phyloP scores from a whole-genome alignment of 768 basidiomycete species.

The Lactarius evosmus region DNA sequence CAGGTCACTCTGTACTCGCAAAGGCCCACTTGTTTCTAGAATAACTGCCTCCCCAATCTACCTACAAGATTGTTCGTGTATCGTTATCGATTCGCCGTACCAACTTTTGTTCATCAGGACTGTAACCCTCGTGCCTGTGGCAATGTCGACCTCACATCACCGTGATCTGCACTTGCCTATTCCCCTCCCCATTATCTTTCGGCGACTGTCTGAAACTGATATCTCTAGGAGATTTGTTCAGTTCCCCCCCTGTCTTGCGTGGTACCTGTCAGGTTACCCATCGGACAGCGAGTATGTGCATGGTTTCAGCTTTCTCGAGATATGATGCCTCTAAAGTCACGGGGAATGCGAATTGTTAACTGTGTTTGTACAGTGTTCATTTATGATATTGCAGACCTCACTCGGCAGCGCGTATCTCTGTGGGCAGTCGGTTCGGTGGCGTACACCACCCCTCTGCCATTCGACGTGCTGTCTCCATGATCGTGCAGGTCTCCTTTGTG shows the following conservation, averaged over 20 bases:
- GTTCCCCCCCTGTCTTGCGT: neutral
- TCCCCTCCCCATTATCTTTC: neutral
- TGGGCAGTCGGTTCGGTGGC: no score
- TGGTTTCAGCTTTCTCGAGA: no score
- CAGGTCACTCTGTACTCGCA: neutral
- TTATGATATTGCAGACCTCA: no score
- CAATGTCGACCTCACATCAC: neutral
- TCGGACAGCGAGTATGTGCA: no score
- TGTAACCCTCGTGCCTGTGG: conserved; percentile 4
- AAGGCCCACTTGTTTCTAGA: neutral
- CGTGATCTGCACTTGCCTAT: neutral
- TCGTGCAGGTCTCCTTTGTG: no score
- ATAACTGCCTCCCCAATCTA: neutral
- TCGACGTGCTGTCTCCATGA: no score
- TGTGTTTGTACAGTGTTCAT: no score
- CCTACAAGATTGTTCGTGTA: neutral
- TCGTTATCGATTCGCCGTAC: neutral
- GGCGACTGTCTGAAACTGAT: neutral
- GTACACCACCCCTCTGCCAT: no score
- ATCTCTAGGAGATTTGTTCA: neutral
- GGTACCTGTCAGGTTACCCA: no score
- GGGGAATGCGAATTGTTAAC: no score
- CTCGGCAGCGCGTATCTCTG: no score
- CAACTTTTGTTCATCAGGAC: neutral
- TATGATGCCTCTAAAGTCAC: no score